These are phyloP conservation scores for Chlorella sp. DNA, from an alignment of 139 green algal species.

Conservation along the genomic window DNA sequence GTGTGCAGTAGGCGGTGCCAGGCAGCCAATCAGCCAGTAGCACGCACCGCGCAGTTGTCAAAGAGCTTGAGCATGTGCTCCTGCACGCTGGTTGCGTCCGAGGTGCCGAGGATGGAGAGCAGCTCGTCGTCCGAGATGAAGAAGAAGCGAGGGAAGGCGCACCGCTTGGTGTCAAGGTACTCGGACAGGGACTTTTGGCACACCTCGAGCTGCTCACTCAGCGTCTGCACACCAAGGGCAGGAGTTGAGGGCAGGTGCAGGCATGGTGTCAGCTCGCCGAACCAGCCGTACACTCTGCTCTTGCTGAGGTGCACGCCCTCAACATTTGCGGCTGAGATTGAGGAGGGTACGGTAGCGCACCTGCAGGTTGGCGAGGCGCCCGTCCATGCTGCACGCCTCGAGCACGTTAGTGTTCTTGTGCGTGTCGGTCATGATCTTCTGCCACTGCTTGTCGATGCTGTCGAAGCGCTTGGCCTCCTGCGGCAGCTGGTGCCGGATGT, in stretches of 20 bases:
- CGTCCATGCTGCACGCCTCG: slow-evolving; percentile 58
- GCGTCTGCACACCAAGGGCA: slow-evolving; percentile 14
- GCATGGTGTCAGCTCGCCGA: too few relatives aligned
- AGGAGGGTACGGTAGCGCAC: too few relatives aligned
- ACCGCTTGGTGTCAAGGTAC: slow-evolving; percentile 82
- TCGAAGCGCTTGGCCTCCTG: slow-evolving; percentile 80
- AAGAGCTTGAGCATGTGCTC: slow-evolving; percentile 95
- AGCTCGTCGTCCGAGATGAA: slow-evolving; percentile 87
- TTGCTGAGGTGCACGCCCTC: too few relatives aligned
- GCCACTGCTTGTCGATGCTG: slow-evolving; percentile 66
- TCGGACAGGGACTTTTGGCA: slow-evolving; percentile 80
- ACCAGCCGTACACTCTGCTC: too few relatives aligned
- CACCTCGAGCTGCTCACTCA: slow-evolving; percentile 65
- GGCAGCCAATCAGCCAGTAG: not conserved
- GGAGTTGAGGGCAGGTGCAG: too few relatives aligned
- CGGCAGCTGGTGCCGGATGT: slow-evolving; percentile 80
- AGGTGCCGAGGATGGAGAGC: slow-evolving; percentile 74
- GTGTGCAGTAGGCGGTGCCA: too few relatives aligned
- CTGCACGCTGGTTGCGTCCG: slow-evolving; percentile 64
- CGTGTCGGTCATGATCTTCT: slow-evolving; percentile 77
- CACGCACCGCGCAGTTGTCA: slow-evolving; percentile 73
- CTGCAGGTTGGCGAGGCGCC: slow-evolving; percentile 53
- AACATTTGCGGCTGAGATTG: too few relatives aligned
- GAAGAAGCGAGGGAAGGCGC: slow-evolving; percentile 79
- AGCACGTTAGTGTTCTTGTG: slow-evolving; percentile 69